Conservation (phyloP, 371 early-diverging fungal genomes). For the Dinochytrium kinnereticum region DNA sequence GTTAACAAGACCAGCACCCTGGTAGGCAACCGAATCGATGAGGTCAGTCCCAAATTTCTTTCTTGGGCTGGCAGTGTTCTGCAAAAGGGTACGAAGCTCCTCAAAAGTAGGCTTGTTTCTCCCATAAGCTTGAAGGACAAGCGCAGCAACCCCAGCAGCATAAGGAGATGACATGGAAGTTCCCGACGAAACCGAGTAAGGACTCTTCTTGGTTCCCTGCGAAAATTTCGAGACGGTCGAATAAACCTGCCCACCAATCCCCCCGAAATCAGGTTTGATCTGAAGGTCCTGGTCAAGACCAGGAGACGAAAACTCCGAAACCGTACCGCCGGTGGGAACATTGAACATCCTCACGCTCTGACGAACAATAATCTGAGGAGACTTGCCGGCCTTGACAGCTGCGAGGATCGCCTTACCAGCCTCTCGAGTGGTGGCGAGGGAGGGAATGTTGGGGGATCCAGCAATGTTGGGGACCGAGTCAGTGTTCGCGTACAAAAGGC, state of each 20-base stretch:
- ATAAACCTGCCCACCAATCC: slow-evolving; percentile 39
- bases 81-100: slow-evolving; percentile 18
- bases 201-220: not conserved
- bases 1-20: slow-evolving; percentile 77
- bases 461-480: not conserved
- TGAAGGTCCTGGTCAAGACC: slow-evolving; percentile 28
- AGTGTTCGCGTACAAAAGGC: slow-evolving; percentile 7
- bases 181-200: slow-evolving; percentile 1
- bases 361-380: not conserved
- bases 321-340: slow-evolving; percentile 43
- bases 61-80: slow-evolving; percentile 52
- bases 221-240: slow-evolving; percentile 26
- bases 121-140: not conserved
- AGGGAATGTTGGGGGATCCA: slow-evolving; percentile 18
- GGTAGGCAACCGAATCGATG: slow-evolving; percentile 57
- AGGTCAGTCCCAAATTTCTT: slow-evolving; percentile 27
- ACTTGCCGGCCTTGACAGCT: slow-evolving; percentile 52
- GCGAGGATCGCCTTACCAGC: slow-evolving; percentile 26
- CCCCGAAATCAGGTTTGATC: slow-evolving; percentile 41
- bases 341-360: not conserved
- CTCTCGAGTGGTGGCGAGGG: slow-evolving; percentile 12
- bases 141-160: slow-evolving; percentile 32
- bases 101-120: not conserved
- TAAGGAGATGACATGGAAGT: slow-evolving; percentile 57
- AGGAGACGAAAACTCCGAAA: slow-evolving; percentile 51